phyloP scores from a whole-genome alignment of 2,329 filamentous ascomycete species.

The Calonectria ilicicola region DNA sequence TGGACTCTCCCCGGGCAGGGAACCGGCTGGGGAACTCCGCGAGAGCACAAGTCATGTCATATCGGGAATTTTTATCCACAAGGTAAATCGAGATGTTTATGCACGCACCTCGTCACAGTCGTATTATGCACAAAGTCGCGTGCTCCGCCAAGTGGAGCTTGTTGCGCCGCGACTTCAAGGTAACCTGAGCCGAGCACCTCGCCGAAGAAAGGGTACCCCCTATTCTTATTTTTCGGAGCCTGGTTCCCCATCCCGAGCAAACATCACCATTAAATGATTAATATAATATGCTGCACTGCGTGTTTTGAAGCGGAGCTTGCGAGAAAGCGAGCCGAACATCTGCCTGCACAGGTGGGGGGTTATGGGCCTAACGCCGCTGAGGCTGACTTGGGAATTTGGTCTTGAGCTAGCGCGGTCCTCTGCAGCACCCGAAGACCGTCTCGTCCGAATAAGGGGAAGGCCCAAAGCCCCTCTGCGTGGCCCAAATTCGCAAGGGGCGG shows the following conservation, averaged over 20 bases:
- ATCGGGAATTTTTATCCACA: constrained; percentile 31
- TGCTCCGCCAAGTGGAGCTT: constrained; percentile 34
- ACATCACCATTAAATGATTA: background rate
- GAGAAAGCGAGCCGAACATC: background rate
- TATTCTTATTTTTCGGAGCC: background rate
- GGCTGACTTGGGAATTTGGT: constrained; percentile 8
- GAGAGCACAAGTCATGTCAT: constrained; percentile 22
- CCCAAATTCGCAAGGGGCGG: constrained; percentile 16
- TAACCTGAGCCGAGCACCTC: constrained; percentile 16
- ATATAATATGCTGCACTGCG: background rate
- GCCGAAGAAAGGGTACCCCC: constrained; percentile 13
- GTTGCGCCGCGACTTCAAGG: constrained; percentile 11
- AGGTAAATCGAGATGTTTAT: constrained; percentile 25
- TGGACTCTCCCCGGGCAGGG: constrained; percentile 2
- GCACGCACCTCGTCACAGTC: constrained; percentile 22
- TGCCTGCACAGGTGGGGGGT: background rate
- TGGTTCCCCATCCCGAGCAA: background rate
- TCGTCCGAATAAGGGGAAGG: background rate
- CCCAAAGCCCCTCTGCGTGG: background rate
- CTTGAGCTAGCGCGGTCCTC: background rate
- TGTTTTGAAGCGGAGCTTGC: constrained; percentile 25
- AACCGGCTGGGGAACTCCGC: constrained; percentile 4
- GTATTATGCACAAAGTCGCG: constrained; percentile 40
- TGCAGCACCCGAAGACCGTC: background rate
- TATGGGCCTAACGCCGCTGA: background rate